Percentiles rank a stretch among this genome's conserved stretches.
Conservation (phyloP, 1,284 basidiomycete species). For the Cutaneotrichosporon cutaneum region DNA sequence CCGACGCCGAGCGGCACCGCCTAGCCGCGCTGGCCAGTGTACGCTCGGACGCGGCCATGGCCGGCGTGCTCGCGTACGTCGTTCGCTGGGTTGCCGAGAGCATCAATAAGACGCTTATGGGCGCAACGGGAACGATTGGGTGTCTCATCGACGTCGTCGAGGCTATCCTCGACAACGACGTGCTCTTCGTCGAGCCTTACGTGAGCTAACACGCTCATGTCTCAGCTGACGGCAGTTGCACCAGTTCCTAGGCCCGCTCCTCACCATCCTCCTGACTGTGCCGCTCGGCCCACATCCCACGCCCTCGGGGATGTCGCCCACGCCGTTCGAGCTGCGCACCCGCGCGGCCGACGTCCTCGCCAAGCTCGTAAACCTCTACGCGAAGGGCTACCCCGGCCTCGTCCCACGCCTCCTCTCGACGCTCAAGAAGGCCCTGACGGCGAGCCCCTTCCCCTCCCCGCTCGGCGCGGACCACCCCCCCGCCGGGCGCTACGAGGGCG, state of each 20-base stretch:
- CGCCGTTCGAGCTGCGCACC: constrained; percentile 62
- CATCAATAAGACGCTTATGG: constrained; percentile 59
- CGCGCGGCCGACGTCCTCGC: constrained; percentile 78
- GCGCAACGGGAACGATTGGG: constrained; percentile 67
- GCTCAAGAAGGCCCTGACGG: constrained; percentile 71
- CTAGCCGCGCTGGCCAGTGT: constrained; percentile 87
- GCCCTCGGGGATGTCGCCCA: constrained; percentile 31
- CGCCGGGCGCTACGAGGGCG: constrained; percentile 76
- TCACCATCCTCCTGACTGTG: constrained; percentile 86
- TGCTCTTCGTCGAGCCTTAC: constrained; percentile 94
- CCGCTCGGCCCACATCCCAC: constrained; percentile 59
- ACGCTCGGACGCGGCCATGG: constrained; percentile 84
- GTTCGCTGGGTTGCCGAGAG: constrained; percentile 93
- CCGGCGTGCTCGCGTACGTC: constrained; percentile 91
- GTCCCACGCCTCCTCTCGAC: constrained; percentile 75
- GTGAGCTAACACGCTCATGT: constrained; percentile 53
- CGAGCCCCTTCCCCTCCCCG: constrained; percentile 46
- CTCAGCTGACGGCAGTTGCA: constrained; percentile 68
- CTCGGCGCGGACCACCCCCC: constrained; percentile 40
- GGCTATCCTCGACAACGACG: constrained; percentile 76
- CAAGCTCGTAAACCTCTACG: constrained; percentile 60
- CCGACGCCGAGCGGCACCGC: constrained; percentile 59
- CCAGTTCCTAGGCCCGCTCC: constrained; percentile 88
- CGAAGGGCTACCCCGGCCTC: constrained; percentile 57
- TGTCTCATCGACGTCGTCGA: constrained; percentile 77